A percentile compares a stretch with the other conserved stretches of the same genome.
Conservation (phyloP, 768 basidiomycete species). For the Termitomyces sp. region DNA sequence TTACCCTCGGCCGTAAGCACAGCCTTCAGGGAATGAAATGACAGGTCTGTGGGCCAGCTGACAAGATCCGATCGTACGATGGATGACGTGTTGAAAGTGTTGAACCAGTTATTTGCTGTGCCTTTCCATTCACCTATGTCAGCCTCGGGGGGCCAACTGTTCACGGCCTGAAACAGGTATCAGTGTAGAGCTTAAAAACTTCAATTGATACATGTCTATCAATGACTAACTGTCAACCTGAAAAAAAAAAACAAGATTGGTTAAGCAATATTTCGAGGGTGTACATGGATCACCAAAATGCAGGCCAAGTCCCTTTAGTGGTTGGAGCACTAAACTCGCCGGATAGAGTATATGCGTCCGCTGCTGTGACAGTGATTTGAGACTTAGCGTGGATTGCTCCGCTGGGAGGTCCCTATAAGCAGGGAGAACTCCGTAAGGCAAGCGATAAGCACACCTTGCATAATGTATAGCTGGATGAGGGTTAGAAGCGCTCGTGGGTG, state of each 20-base stretch:
- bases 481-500: conserved; percentile 34
- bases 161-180: conserved; percentile 25
- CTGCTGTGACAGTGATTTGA: conserved; percentile 34
- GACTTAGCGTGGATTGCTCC: conserved; percentile 37
- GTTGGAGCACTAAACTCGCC: conserved; percentile 41
- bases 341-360: conserved; percentile 30
- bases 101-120: conserved; percentile 36
- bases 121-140: conserved; percentile 45
- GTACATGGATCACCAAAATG: conserved; percentile 28
- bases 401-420: conserved; percentile 10
- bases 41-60: conserved; percentile 35
- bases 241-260: neutral
- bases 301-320: conserved; percentile 36
- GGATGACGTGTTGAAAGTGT: conserved; percentile 41
- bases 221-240: conserved; percentile 25
- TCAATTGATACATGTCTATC: neutral
- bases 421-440: neutral
- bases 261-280: neutral
- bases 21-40: conserved; percentile 37
- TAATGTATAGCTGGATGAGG: conserved; percentile 40
- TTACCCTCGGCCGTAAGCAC: conserved; percentile 34
- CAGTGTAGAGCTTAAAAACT: neutral
- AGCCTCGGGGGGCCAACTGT: conserved; percentile 37
- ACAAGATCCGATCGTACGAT: conserved; percentile 34
- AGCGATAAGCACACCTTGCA: conserved; percentile 21